Evolutionary conservation across 1,284 basidiomycete genomes (phyloP), one percentile per base, ranked within the genome.

Genomic region (Albatrellus sp.): DNA sequence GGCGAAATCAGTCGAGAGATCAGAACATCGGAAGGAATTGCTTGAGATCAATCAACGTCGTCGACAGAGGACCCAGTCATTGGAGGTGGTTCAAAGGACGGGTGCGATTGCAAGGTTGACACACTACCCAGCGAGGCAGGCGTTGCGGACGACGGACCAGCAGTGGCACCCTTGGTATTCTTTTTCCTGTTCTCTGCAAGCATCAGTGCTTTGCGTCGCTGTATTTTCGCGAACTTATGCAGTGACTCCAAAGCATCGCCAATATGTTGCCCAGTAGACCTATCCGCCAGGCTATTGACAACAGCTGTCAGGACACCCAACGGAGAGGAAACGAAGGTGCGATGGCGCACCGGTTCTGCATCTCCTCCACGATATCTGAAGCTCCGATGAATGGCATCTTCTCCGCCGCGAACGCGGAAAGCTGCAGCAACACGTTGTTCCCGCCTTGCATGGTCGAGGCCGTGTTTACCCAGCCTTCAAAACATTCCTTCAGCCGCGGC

Each of bases 381-480:
- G 59, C 67, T 12, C 61, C 59, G 40, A 81, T 51, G 54, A 68
- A 80, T 0, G 77, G 75, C 76, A 82, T 76, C 40, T 67, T 52
- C 36, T 65, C 61, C 13, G 69, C 36, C 12, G 71, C 50, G 44
- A 69, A 67, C 20, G 49, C 46, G 54, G 72, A 75, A 24, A 71
- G 53, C 37, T 58, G 68, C 19, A 56, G 37, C 41, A 75, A 48
- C 5, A 70, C 37, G 0, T 44, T 33, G 2, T 53, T 37, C 0
- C 66, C 66, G 13, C 64, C 68, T 45, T 61, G 67, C 40, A 70
- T 54, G 8, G 51, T 33, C 14, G 45, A 40, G 7, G 62, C 67
- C 0, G 66, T 56, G 14, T 65, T 61, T 17, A 62, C 53, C 79
- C 79, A 82, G 9, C 70, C 70, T 14, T 72, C 67, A 36, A 80